These are phyloP conservation scores for Chiua virens DNA, from an alignment of 768 basidiomycete species.

Conservation along the genomic window DNA sequence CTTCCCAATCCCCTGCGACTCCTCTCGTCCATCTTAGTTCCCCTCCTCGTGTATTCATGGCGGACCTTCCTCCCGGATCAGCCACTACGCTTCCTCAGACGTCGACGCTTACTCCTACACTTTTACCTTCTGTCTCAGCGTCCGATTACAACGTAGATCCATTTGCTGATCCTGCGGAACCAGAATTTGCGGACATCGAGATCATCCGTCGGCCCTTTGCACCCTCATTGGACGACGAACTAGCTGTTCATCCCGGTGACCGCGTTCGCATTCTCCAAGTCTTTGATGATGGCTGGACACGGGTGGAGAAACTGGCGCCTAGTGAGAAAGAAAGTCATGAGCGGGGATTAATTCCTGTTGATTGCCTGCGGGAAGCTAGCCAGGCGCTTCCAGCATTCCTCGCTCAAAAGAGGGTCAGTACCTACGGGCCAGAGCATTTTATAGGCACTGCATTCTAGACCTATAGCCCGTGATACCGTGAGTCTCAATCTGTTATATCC, in stretches of 20 bases:
- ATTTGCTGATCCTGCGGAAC: conserved; percentile 33
- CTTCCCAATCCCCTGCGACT: conserved; percentile 13
- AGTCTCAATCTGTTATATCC: background rate
- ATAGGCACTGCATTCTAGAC: background rate
- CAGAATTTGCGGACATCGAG: conserved; percentile 44
- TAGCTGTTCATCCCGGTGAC: conserved; percentile 52
- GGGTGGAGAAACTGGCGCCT: conserved; percentile 47
- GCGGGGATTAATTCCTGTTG: conserved; percentile 65
- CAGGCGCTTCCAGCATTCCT: conserved; percentile 51
- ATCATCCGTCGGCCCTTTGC: conserved; percentile 55
- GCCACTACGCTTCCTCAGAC: conserved; percentile 9
- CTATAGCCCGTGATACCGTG: background rate
- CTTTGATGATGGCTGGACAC: conserved; percentile 74
- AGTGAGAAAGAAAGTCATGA: conserved; percentile 2
- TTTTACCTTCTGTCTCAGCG: background rate
- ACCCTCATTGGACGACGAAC: conserved; percentile 59
- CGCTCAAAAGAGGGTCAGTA: conserved; percentile 47
- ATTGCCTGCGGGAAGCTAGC: conserved; percentile 55
- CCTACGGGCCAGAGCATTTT: conserved; percentile 21
- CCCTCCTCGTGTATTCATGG: conserved; percentile 15
- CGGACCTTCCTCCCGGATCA: conserved; percentile 16
- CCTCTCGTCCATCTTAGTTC: conserved; percentile 19
- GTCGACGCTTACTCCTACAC: background rate
- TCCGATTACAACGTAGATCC: conserved; percentile 28
- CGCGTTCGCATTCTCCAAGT: conserved; percentile 49